Conservation (phyloP, 768 basidiomycete species). For the Boletus subcaerulescens region DNA sequence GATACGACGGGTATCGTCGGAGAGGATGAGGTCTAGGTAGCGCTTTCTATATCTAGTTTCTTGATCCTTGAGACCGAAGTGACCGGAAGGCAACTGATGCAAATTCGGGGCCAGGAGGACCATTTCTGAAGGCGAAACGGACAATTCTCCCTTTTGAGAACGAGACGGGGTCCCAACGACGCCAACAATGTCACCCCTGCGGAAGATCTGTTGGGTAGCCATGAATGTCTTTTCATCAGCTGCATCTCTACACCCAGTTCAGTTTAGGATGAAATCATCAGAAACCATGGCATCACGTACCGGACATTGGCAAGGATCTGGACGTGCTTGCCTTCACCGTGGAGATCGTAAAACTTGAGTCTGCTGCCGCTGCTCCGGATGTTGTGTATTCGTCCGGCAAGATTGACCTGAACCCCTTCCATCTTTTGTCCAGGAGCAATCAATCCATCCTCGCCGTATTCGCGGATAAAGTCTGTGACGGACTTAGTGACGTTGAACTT, state of each 20-base stretch:
- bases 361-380: conserved; percentile 81
- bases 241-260: conserved; percentile 46
- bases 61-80: conserved; percentile 95
- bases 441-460: conserved; percentile 71
- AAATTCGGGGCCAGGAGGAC: conserved; percentile 92
- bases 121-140: conserved; percentile 78
- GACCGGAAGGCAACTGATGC: conserved; percentile 89
- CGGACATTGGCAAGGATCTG: conserved; percentile 95
- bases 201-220: conserved; percentile 78
- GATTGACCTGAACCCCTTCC: conserved; percentile 51
- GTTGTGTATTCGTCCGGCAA: conserved; percentile 91
- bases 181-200: conserved; percentile 95
- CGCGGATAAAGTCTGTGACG: conserved; percentile 66
- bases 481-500: conserved; percentile 91
- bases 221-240: conserved; percentile 62
- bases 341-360: conserved; percentile 92
- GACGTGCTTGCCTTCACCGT: conserved; percentile 87
- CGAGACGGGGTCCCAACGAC: conserved; percentile 86
- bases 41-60: conserved; percentile 98
- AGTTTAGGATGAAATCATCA: conserved; percentile 18
- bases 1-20: conserved; percentile 81
- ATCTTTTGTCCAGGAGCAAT: conserved; percentile 67
- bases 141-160: conserved; percentile 94
- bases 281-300: conserved; percentile 36
- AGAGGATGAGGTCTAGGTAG: conserved; percentile 96